Evolutionary conservation across 148 eudicot genomes (phyloP).

Genomic region (Pouteria glomerata): DNA sequence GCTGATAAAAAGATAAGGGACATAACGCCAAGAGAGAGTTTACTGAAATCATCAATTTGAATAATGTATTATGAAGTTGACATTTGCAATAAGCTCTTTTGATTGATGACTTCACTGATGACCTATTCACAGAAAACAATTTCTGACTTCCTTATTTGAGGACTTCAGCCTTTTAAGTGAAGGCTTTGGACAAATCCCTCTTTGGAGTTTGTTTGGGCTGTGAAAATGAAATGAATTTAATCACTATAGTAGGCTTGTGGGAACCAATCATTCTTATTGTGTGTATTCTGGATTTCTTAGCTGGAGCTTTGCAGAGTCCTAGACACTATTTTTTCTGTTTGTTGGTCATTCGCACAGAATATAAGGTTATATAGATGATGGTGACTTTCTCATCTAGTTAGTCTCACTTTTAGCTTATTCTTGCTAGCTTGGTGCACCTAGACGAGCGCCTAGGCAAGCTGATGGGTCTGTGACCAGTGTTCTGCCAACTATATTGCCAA

Average conservation of each 20-base stretch:
- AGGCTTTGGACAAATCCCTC: too few relatives aligned
- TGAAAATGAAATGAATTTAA: neutral
- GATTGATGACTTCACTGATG: too few relatives aligned
- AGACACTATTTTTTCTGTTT: neutral
- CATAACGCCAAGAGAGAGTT: too few relatives aligned
- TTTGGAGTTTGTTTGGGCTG: too few relatives aligned
- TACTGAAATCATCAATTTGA: too few relatives aligned
- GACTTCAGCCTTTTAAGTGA: too few relatives aligned
- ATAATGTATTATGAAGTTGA: too few relatives aligned
- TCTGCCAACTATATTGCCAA: constrained; percentile 21
- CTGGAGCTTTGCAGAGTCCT: neutral
- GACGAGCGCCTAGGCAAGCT: constrained; percentile 8
- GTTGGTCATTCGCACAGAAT: neutral
- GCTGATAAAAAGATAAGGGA: too few relatives aligned
- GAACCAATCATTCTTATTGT: neutral
- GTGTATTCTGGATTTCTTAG: neutral
- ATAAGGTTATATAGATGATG: neutral
- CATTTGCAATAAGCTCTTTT: too few relatives aligned
- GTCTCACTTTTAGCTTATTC: constrained; percentile 22
- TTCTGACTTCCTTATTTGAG: too few relatives aligned
- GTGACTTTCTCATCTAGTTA: neutral
- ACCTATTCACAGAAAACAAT: too few relatives aligned
- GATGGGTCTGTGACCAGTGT: neutral
- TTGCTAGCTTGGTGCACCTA: constrained; percentile 24
- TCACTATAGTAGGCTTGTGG: too few relatives aligned